These are phyloP conservation scores for Agaricus bisporus DNA, from an alignment of 768 basidiomycete species.

Conservation along the genomic window DNA sequence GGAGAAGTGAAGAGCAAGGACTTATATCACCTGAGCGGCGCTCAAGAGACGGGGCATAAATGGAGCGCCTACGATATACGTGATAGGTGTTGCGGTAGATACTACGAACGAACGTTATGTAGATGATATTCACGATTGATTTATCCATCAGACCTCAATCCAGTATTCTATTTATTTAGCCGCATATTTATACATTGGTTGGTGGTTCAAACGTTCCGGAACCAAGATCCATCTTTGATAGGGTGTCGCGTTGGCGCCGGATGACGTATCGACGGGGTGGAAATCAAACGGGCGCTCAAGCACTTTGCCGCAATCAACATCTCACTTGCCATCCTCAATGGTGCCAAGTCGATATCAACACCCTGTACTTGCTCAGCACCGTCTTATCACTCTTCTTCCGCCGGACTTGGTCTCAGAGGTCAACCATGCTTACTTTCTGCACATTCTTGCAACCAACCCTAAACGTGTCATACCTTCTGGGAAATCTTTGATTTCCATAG, in stretches of 20 bases:
- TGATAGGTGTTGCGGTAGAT: too few species aligned
- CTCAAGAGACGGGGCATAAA: slow-evolving; percentile 24
- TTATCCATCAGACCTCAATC: not conserved
- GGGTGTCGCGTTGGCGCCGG: not conserved
- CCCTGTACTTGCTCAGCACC: slow-evolving; percentile 11
- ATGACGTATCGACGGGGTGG: not conserved
- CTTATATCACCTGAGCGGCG: slow-evolving; percentile 10
- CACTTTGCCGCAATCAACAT: not conserved
- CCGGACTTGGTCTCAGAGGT: slow-evolving; percentile 49
- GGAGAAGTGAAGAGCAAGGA: slow-evolving; percentile 14
- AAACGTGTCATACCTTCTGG: slow-evolving; percentile 57
- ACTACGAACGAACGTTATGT: not conserved
- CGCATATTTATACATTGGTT: not conserved
- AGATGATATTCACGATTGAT: not conserved
- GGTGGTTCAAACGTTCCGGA: not conserved
- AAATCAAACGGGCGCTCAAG: not conserved
- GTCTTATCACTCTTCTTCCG: slow-evolving; percentile 29
- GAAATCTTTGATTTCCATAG: slow-evolving; percentile 64
- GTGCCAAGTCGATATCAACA: not conserved
- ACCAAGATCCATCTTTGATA: not conserved
- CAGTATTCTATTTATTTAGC: not conserved
- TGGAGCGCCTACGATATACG: not conserved
- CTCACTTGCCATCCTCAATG: not conserved
- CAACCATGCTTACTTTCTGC: slow-evolving; percentile 60
- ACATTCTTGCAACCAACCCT: slow-evolving; percentile 61